Evolutionary conservation across 2,329 filamentous ascomycete species (phyloP).

Genomic region (Allantophomopsis lycopodina): DNA sequence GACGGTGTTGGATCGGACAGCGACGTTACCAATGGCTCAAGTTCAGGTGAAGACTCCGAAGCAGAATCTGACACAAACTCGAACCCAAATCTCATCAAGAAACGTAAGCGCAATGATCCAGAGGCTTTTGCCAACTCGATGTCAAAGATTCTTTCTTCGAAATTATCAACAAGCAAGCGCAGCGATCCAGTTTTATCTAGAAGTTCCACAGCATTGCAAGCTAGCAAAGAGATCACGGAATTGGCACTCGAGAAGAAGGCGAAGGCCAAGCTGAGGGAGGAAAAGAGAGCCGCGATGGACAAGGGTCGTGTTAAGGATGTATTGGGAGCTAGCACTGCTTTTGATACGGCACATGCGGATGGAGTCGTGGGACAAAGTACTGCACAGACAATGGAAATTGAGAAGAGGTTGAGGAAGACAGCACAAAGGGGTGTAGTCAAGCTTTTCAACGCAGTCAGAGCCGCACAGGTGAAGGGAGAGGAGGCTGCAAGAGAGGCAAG

Average conservation of each 20-base stretch:
- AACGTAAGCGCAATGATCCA: conserved; percentile 84
- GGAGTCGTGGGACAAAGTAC: conserved; percentile 29
- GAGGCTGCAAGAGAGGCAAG: conserved; percentile 59
- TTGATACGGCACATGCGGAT: conserved; percentile 33
- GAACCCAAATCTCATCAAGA: conserved; percentile 27
- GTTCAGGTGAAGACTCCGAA: conserved; percentile 15
- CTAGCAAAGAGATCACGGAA: conserved; percentile 60
- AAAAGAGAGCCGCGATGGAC: conserved; percentile 67
- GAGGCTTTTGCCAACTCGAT: conserved; percentile 84
- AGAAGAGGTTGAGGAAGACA: conserved; percentile 71
- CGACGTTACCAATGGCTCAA: conserved; percentile 9
- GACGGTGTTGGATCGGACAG: conserved; percentile 12
- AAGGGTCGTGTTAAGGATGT: conserved; percentile 85
- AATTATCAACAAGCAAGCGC: conserved; percentile 69
- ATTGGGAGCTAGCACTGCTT: conserved; percentile 40
- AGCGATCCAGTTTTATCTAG: conserved; percentile 85
- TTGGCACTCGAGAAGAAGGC: conserved; percentile 72
- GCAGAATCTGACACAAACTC: conserved; percentile 26
- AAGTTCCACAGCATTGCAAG: conserved; percentile 59
- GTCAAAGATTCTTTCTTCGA: conserved; percentile 82
- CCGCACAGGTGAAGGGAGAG: conserved; percentile 78
- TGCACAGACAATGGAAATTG: conserved; percentile 48
- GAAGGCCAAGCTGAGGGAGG: conserved; percentile 61
- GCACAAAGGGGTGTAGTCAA: conserved; percentile 90
- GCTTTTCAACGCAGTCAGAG: conserved; percentile 89